Percentiles rank a stretch among this genome's conserved stretches.
Conservation (phyloP, 768 basidiomycete genomes). For the Paxillus involutus region DNA sequence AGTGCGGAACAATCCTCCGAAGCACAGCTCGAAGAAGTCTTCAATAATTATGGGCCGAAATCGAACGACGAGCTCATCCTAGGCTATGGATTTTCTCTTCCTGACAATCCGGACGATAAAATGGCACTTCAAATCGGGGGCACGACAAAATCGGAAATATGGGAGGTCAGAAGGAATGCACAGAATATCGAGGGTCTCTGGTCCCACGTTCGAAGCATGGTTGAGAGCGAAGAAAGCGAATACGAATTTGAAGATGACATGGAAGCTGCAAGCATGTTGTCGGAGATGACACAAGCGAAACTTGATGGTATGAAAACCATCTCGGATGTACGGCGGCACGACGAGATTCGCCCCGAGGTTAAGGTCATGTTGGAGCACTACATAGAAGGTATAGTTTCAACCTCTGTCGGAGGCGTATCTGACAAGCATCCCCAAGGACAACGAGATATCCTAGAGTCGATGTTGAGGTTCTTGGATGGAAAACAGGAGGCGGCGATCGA, state of each 20-base stretch:
- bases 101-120: conserved; percentile 82
- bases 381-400: conserved; percentile 47
- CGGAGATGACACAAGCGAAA: conserved; percentile 62
- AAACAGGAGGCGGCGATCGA: conserved; percentile 50
- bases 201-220: conserved; percentile 45
- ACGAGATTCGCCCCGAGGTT: conserved; percentile 53
- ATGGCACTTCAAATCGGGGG: conserved; percentile 79
- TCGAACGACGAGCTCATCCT: conserved; percentile 88
- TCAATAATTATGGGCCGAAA: conserved; percentile 93
- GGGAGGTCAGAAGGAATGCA: conserved; percentile 64
- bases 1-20: conserved; percentile 25
- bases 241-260: conserved; percentile 59
- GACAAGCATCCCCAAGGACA: conserved; percentile 44
- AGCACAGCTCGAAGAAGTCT: conserved; percentile 53
- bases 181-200: conserved; percentile 59
- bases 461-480: conserved; percentile 47
- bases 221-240: conserved; percentile 23
- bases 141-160: conserved; percentile 36
- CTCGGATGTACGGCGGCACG: conserved; percentile 14
- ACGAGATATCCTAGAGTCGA: conserved; percentile 51
- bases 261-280: conserved; percentile 63
- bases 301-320: conserved; percentile 49
- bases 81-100: conserved; percentile 87
- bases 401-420: background rate
- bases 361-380: conserved; percentile 67